A percentile compares a stretch with the other conserved stretches of the same genome.
These are phyloP conservation scores for Urtica urens DNA, from an alignment of 306 rosid species.

Conservation along the genomic window DNA sequence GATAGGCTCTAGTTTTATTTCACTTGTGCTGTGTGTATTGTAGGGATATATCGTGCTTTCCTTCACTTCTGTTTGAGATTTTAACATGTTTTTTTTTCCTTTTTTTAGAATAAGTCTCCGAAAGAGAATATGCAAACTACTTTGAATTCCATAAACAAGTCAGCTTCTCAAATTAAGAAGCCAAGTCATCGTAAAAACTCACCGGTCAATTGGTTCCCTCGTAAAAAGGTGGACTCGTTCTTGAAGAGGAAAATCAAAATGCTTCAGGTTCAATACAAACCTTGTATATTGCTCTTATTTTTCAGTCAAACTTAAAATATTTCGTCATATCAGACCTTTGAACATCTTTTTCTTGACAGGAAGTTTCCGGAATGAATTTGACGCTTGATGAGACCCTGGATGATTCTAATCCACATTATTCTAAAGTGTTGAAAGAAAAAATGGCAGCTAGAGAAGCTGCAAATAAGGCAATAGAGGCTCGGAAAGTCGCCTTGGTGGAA, in stretches of 20 bases:
- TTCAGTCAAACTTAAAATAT: background rate
- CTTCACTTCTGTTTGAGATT: background rate
- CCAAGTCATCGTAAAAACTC: slow-evolving; percentile 71
- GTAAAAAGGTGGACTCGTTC: slow-evolving; percentile 79
- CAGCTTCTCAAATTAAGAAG: slow-evolving; percentile 62
- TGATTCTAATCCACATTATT: slow-evolving; percentile 87
- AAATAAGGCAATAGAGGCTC: slow-evolving; percentile 65
- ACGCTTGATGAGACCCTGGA: slow-evolving; percentile 89
- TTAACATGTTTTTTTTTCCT: background rate
- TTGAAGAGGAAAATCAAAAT: slow-evolving; percentile 74
- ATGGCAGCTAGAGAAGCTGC: slow-evolving; percentile 93
- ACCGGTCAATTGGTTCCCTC: slow-evolving; percentile 82
- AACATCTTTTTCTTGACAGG: slow-evolving; percentile 28
- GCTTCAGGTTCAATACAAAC: slow-evolving; percentile 55
- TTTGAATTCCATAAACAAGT: slow-evolving; percentile 46
- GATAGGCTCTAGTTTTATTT: too few relatives aligned
- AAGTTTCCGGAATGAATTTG: slow-evolving; percentile 70
- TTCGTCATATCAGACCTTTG: slow-evolving; percentile 3
- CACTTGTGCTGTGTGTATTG: too few relatives aligned
- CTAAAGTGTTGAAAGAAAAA: slow-evolving; percentile 69
- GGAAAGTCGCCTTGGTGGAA: slow-evolving; percentile 80
- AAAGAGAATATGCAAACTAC: slow-evolving; percentile 47
- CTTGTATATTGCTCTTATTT: background rate
- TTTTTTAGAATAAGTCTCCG: slow-evolving; percentile 43
- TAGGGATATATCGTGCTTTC: too few relatives aligned